Percentiles rank a stretch among this genome's conserved stretches.
These are phyloP conservation scores for Coemansia sp. DNA, from an alignment of 371 early-diverging fungal genomes.

Conservation along the genomic window DNA sequence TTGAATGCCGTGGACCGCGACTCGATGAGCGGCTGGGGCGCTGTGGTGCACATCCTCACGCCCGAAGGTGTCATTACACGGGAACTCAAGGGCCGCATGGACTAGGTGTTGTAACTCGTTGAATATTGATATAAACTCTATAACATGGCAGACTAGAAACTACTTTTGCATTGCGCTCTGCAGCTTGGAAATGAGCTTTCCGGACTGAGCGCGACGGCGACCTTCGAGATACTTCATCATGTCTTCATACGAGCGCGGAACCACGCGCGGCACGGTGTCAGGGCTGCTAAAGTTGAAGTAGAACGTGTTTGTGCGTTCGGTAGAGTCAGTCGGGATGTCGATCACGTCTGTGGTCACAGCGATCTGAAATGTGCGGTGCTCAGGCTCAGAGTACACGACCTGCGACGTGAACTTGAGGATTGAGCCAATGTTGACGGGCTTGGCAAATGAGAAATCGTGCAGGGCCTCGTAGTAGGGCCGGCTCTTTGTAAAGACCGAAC, in stretches of 20 bases:
- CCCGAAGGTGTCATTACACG: slow-evolving; percentile 82
- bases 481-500: slow-evolving; percentile 60
- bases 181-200: slow-evolving; percentile 47
- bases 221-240: slow-evolving; percentile 76
- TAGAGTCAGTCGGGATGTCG: slow-evolving; percentile 59
- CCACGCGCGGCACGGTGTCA: slow-evolving; percentile 48
- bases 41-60: slow-evolving; percentile 91
- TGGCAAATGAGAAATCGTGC: slow-evolving; percentile 84
- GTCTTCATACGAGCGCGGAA: slow-evolving; percentile 77
- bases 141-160: neutral
- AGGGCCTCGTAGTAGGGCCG: slow-evolving; percentile 67
- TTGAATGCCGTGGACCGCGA: slow-evolving; percentile 98
- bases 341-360: slow-evolving; percentile 74
- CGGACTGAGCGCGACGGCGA: slow-evolving; percentile 55
- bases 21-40: slow-evolving; percentile 98
- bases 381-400: slow-evolving; percentile 63
- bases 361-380: slow-evolving; percentile 67
- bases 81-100: slow-evolving; percentile 86
- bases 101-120: slow-evolving; percentile 42
- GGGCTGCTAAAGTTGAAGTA: slow-evolving; percentile 73
- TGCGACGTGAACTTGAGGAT: slow-evolving; percentile 71
- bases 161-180: slow-evolving; percentile 39
- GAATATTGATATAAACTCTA: neutral
- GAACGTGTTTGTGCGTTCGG: slow-evolving; percentile 77
- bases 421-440: slow-evolving; percentile 89